Evolutionary conservation across 495 filamentous ascomycete species (phyloP).

Genomic region (Penicillium simplicissimum): DNA sequence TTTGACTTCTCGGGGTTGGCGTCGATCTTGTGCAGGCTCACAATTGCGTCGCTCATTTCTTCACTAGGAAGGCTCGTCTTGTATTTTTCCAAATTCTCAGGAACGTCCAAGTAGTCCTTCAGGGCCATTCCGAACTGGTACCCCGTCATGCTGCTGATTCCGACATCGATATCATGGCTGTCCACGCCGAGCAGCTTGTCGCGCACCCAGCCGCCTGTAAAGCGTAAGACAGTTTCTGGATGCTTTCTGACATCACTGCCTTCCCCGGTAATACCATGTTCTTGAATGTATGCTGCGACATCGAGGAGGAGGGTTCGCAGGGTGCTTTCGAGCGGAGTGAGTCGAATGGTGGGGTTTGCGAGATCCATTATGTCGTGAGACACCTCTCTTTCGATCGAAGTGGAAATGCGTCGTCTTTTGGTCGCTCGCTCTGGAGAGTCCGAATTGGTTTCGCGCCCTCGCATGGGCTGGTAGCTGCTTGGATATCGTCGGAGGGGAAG

Average conservation of each 20-base stretch:
- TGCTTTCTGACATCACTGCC: slow-evolving; percentile 21
- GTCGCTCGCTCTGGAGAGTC: slow-evolving; percentile 27
- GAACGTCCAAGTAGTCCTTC: slow-evolving; percentile 57
- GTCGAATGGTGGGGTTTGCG: slow-evolving; percentile 48
- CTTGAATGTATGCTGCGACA: slow-evolving; percentile 67
- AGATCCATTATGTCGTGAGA: slow-evolving; percentile 26
- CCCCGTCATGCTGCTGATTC: slow-evolving; percentile 94
- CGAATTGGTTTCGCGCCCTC: slow-evolving; percentile 21
- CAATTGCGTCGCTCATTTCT: slow-evolving; percentile 41
- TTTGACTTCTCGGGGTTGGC: slow-evolving; percentile 97
- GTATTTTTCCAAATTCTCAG: slow-evolving; percentile 57
- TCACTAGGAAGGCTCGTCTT: slow-evolving; percentile 29
- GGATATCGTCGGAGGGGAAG: slow-evolving; percentile 11
- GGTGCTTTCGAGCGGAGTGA: slow-evolving; percentile 66
- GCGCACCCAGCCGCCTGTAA: slow-evolving; percentile 97
- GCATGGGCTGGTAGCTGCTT: slow-evolving; percentile 33
- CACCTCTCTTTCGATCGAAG: slow-evolving; percentile 15
- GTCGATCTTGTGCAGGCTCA: slow-evolving; percentile 70
- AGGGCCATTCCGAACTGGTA: slow-evolving; percentile 72
- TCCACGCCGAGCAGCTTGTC: slow-evolving; percentile 84
- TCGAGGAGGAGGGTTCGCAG: slow-evolving; percentile 73
- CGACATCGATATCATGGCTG: slow-evolving; percentile 92
- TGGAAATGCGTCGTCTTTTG: slow-evolving; percentile 40
- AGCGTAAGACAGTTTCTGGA: slow-evolving; percentile 61
- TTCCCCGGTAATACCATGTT: slow-evolving; percentile 46